A percentile compares a stretch with the other conserved stretches of the same genome.
These are phyloP conservation scores for Hemileia vastatrix DNA, from an alignment of 1,284 basidiomycete genomes.

Conservation along the genomic window DNA sequence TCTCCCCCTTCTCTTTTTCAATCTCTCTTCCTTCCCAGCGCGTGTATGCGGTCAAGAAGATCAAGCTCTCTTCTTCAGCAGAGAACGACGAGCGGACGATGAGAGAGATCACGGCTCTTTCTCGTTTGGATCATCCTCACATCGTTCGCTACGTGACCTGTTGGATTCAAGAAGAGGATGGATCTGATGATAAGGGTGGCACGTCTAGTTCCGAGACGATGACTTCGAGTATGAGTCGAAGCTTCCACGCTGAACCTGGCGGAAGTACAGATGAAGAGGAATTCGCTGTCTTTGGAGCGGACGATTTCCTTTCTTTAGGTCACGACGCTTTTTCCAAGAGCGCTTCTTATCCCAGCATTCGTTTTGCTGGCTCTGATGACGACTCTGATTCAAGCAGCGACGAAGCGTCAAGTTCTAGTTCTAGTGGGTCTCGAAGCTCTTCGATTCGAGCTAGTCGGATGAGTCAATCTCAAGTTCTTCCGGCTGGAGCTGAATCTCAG, in stretches of 20 bases:
- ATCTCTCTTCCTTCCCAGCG: slow-evolving; percentile 18
- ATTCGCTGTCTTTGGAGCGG: slow-evolving; percentile 25
- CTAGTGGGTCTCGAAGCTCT: slow-evolving; percentile 3
- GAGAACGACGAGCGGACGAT: slow-evolving; percentile 79
- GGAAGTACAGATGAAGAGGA: slow-evolving; percentile 10
- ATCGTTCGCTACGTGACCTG: slow-evolving; percentile 66
- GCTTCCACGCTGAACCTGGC: background rate
- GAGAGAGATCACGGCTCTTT: slow-evolving; percentile 81
- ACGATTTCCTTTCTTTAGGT: slow-evolving; percentile 34
- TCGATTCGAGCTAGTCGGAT: slow-evolving; percentile 13
- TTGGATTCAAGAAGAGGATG: slow-evolving; percentile 36
- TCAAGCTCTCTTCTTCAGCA: slow-evolving; percentile 60
- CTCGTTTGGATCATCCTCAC: slow-evolving; percentile 73
- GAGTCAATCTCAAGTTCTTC: slow-evolving; percentile 14
- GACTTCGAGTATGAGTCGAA: slow-evolving; percentile 24
- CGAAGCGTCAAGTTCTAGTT: slow-evolving; percentile 34
- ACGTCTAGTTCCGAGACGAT: slow-evolving; percentile 22
- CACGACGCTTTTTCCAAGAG: slow-evolving; percentile 49
- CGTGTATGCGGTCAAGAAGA: slow-evolving; percentile 67
- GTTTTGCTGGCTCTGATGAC: slow-evolving; percentile 52
- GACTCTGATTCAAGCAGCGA: slow-evolving; percentile 41
- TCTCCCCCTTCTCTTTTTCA: background rate
- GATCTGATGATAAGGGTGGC: slow-evolving; percentile 2
- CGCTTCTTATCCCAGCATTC: slow-evolving; percentile 66
- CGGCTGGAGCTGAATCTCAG: slow-evolving; percentile 4